A percentile compares a stretch with the other conserved stretches of the same genome.
These are phyloP conservation scores for Nymphaea colorata DNA, from an alignment of 164 flowering plant genomes.

Conservation along the genomic window DNA sequence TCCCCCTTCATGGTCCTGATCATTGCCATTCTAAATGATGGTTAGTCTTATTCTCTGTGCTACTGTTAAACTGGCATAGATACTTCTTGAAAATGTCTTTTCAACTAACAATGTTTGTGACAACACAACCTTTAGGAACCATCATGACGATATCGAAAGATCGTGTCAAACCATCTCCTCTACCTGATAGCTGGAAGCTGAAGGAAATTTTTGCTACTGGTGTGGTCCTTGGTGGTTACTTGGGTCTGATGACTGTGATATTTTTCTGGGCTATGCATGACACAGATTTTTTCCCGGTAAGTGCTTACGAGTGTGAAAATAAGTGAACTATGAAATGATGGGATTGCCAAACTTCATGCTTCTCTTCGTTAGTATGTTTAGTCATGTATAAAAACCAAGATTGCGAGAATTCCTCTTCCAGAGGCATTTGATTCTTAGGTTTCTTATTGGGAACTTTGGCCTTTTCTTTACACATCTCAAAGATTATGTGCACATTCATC, in stretches of 20 bases:
- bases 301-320: background rate
- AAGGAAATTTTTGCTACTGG: conserved; percentile 96
- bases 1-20: conserved; percentile 97
- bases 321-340: background rate
- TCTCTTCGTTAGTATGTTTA: background rate
- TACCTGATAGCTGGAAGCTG: conserved; percentile 96
- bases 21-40: conserved; percentile 92
- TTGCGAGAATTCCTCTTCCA: background rate
- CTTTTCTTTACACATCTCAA: no score
- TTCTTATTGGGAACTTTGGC: background rate
- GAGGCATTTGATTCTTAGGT: background rate
- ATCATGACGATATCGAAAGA: conserved; percentile 99
- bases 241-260: conserved; percentile 83
- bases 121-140: conserved; percentile 41
- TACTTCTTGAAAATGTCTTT: background rate
- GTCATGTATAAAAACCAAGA: background rate
- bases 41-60: conserved; percentile 21
- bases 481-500: no score
- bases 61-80: background rate
- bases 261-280: conserved; percentile 83
- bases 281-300: conserved; percentile 72
- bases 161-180: conserved; percentile 90
- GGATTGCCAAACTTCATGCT: background rate
- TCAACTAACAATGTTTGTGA: background rate
- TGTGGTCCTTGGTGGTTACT: conserved; percentile 76